These are phyloP conservation scores for Talaromyces atroroseus DNA, from an alignment of 2,329 filamentous ascomycete species.

Conservation along the genomic window DNA sequence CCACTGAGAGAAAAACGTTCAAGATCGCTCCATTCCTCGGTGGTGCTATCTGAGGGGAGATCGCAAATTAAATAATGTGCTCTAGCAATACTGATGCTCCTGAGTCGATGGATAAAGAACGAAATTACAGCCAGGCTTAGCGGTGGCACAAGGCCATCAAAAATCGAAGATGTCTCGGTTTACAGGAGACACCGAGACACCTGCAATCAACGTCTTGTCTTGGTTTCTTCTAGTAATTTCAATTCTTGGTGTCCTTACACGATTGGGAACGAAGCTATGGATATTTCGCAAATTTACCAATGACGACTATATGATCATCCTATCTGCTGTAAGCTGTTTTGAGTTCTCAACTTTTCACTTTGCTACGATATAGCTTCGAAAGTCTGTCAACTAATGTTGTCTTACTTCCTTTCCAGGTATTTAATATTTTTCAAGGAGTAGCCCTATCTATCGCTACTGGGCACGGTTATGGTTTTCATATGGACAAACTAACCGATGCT, in stretches of 20 bases:
- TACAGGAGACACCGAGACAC: constrained; percentile 28
- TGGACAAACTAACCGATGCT: constrained; percentile 8
- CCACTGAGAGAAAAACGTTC: not conserved
- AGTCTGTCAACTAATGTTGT: not conserved
- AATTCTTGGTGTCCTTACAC: constrained; percentile 20
- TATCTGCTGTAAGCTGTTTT: constrained; percentile 17
- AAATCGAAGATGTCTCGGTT: constrained; percentile 5
- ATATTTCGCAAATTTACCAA: constrained; percentile 20
- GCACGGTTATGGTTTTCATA: constrained; percentile 21
- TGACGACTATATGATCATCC: constrained; percentile 21
- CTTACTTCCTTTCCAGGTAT: not conserved
- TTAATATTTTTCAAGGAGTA: constrained; percentile 19
- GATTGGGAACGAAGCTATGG: constrained; percentile 22
- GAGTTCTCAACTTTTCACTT: not conserved
- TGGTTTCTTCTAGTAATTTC: constrained; percentile 25
- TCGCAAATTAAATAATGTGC: not conserved
- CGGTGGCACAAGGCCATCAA: not conserved
- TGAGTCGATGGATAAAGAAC: not conserved
- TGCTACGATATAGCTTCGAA: not conserved
- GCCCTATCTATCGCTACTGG: constrained; percentile 20
- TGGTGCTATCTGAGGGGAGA: not conserved
- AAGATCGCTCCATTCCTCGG: not conserved
- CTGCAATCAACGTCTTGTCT: constrained; percentile 22
- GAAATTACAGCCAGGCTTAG: not conserved
- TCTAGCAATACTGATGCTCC: not conserved